These are phyloP conservation scores for Hanseniaspora clermontiae DNA, from an alignment of 805 yeast genomes.

Conservation along the genomic window DNA sequence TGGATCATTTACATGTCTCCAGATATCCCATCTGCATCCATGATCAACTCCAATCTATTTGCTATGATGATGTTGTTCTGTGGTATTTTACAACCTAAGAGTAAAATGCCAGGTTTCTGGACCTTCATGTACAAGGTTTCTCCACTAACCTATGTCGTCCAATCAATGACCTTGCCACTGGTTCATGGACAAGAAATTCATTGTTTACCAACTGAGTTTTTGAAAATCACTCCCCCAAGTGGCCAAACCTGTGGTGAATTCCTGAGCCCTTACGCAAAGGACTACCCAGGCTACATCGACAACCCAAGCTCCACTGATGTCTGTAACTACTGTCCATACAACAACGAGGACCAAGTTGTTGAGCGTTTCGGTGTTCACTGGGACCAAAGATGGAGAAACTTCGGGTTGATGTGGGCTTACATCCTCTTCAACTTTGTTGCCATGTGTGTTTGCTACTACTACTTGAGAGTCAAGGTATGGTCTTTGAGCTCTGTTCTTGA, in stretches of 20 bases:
- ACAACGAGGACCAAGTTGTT: conserved; percentile 49
- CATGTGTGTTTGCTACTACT: conserved; percentile 30
- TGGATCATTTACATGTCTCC: conserved; percentile 38
- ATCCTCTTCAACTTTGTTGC: conserved; percentile 31
- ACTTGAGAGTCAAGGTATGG: conserved; percentile 31
- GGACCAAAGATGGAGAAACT: conserved; percentile 53
- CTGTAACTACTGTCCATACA: conserved; percentile 51
- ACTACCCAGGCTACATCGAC: conserved; percentile 34
- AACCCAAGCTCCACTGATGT: conserved; percentile 33
- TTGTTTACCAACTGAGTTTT: conserved; percentile 31
- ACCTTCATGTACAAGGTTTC: conserved; percentile 35
- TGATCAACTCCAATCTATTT: conserved; percentile 37
- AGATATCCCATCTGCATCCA: conserved; percentile 33
- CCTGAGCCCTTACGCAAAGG: conserved; percentile 27
- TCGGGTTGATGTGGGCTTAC: conserved; percentile 42
- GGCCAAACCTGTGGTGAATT: conserved; percentile 42
- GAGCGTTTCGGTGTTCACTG: conserved; percentile 30
- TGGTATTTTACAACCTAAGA: conserved; percentile 37
- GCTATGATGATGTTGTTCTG: conserved; percentile 43
- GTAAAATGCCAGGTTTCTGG: conserved; percentile 40
- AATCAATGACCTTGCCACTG: conserved; percentile 31
- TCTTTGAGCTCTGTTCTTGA: conserved; percentile 27
- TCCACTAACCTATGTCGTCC: conserved; percentile 39
- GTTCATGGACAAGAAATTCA: conserved; percentile 31
- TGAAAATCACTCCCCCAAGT: conserved; percentile 30